phyloP scores from a whole-genome alignment of 768 basidiomycete genomes.

The Tulasnella calospora region DNA sequence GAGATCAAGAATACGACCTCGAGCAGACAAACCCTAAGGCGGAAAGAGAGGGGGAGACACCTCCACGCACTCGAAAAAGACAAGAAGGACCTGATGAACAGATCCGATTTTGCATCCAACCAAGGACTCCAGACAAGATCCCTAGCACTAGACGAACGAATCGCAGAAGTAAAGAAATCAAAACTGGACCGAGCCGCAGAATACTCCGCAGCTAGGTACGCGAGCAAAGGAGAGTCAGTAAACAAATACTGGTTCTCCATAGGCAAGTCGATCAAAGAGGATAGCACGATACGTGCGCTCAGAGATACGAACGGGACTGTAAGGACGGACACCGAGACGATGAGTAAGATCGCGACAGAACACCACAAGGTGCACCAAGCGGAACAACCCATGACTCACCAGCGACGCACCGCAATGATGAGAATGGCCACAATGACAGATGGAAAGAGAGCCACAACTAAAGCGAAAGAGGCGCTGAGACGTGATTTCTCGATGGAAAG shows the following conservation, averaged over 20 bases:
- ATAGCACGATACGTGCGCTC: background rate
- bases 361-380: background rate
- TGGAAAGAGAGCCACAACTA: background rate
- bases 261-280: background rate
- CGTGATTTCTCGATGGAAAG: background rate
- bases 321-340: background rate
- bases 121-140: background rate
- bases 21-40: background rate
- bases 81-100: background rate
- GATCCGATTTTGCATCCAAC: background rate
- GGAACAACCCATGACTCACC: background rate
- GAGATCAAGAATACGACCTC: background rate
- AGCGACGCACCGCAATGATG: background rate
- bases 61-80: background rate
- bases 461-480: background rate
- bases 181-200: background rate
- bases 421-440: background rate
- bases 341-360: background rate
- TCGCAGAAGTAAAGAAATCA: background rate
- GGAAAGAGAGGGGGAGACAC: background rate
- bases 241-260: constrained; percentile 17
- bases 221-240: background rate
- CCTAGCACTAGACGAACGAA: background rate
- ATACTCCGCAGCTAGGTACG: background rate
- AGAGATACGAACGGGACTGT: background rate